Conservation (phyloP, 2,329 filamentous ascomycete genomes). For the Diaporthe sp. region DNA sequence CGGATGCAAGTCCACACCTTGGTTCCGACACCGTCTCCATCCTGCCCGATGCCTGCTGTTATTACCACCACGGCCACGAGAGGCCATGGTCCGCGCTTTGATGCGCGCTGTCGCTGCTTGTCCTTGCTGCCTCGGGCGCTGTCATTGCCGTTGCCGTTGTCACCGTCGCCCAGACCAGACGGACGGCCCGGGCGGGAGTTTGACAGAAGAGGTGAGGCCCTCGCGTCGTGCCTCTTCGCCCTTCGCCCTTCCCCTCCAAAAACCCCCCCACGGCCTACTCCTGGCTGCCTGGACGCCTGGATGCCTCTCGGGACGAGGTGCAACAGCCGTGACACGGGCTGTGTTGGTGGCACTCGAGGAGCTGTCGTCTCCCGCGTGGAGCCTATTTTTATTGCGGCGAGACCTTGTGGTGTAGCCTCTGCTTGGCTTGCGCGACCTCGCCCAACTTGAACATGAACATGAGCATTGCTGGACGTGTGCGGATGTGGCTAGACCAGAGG, state of each 20-base stretch:
- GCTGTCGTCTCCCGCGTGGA: constrained; percentile 39
- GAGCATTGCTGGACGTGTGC: not conserved
- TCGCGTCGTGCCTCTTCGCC: constrained; percentile 3
- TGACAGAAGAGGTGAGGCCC: constrained; percentile 4
- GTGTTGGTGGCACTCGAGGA: constrained; percentile 33
- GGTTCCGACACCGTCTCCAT: constrained; percentile 24
- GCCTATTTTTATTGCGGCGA: constrained; percentile 39
- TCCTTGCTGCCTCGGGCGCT: constrained; percentile 1
- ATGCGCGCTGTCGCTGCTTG: constrained; percentile 25
- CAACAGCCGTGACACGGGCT: constrained; percentile 36
- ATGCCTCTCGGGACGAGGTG: constrained; percentile 28
- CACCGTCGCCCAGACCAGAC: constrained; percentile 8
- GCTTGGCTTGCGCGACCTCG: constrained; percentile 22
- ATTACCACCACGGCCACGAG: not conserved
- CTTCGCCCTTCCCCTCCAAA: not conserved
- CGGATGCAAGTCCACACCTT: constrained; percentile 27
- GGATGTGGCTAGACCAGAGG: not conserved
- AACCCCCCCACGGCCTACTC: not conserved
- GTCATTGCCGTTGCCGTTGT: constrained; percentile 13
- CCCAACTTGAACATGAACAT: constrained; percentile 5
- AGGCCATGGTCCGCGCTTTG: constrained; percentile 19
- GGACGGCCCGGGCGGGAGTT: constrained; percentile 12
- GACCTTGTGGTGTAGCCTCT: constrained; percentile 34
- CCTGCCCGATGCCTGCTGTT: not conserved
- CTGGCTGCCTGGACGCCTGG: not conserved